phyloP scores from a whole-genome alignment of 306 rosid species.

The Mimosa bimucronata region DNA sequence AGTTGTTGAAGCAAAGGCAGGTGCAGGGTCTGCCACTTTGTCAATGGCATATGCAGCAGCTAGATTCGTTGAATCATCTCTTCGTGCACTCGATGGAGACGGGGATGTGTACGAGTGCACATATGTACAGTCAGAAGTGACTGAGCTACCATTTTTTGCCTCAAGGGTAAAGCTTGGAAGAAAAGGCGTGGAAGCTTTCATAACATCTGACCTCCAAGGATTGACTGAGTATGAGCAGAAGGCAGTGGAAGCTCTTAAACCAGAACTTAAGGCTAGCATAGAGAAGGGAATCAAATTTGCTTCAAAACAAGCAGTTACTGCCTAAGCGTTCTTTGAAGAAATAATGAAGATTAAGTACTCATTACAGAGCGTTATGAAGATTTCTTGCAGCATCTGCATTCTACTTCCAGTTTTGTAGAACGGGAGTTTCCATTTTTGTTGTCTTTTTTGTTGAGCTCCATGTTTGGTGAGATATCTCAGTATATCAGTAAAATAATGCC shows the following conservation, averaged over 20 bases:
- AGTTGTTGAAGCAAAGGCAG: conserved; percentile 99
- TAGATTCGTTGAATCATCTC: conserved; percentile 94
- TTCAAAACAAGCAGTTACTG: conserved; percentile 67
- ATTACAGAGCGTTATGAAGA: conserved; percentile 35
- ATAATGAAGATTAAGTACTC: conserved; percentile 40
- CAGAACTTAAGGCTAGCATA: conserved; percentile 90
- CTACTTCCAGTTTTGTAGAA: conserved; percentile 56
- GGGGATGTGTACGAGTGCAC: conserved; percentile 91
- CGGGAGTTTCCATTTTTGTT: conserved; percentile 35
- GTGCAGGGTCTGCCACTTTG: conserved; percentile 95
- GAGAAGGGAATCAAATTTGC: conserved; percentile 91
- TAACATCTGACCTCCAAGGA: conserved; percentile 85
- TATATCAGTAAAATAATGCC: conserved; percentile 40
- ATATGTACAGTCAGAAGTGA: conserved; percentile 80
- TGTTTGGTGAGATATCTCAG: conserved; percentile 40
- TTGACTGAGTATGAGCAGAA: conserved; percentile 88
- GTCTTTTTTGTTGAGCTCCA: conserved; percentile 33
- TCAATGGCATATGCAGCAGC: conserved; percentile 99
- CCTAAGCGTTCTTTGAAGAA: conserved; percentile 31
- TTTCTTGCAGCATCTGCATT: conserved; percentile 40
- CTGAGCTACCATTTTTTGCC: conserved; percentile 92
- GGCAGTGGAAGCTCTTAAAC: conserved; percentile 89
- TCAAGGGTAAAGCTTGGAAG: conserved; percentile 91
- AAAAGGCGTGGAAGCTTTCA: conserved; percentile 87
- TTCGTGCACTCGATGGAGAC: conserved; percentile 94